Base-by-base conservation (phyloP, 768 basidiomycete species). In the Phaeotremella skinneri region DNA sequence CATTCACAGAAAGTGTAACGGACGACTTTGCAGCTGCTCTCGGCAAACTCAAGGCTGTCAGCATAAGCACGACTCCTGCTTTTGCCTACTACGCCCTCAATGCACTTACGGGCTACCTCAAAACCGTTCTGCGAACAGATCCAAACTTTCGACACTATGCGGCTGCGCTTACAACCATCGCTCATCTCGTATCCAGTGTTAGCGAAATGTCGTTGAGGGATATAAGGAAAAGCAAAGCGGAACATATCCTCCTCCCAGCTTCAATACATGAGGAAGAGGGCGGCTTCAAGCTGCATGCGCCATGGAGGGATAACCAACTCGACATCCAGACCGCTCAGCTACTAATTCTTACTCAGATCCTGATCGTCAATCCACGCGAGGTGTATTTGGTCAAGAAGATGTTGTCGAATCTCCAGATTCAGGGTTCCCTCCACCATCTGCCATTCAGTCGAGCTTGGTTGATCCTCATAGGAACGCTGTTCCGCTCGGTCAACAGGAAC, bases 241-340 rank as follows among this genome's bases (percentile, higher is more conserved):
- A 73, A 53, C 59, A 61, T 29, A 45, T 73, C 23, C 55, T 73
- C 1, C 61, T 73, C 1, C 71, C 71, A 9, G 70, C 70, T 3
- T 73, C 68, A 39, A 70, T 70, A 30, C 71, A 70, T 30, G 70
- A 70, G 31, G 71, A 73, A 49, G 64, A 68, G 25, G 71, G 68
- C 11, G 66, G 66, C 1, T 73, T 67, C 66, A 69, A 69, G 32
- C 47, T 69, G 1, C 70, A 72, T 31, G 26, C 53, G 3, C 68
- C 70, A n/a, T 72, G 70, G 70, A 31, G 61, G 20, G 64, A 66
- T n/a, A 54, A 49, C 21, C 42, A 31, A 26, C 25, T 66, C n/a
- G 61, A 66, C 27, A 50, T 68, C 4, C 71, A 68, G 29, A 64
- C 69, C 1, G 67, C 69, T 29, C 71, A 73, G 48, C 50, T 70